A percentile compares a stretch with the other conserved stretches of the same genome.
phyloP scores from a whole-genome alignment of 1,139 yeast genomes.

The Kodamaea fungicola region DNA sequence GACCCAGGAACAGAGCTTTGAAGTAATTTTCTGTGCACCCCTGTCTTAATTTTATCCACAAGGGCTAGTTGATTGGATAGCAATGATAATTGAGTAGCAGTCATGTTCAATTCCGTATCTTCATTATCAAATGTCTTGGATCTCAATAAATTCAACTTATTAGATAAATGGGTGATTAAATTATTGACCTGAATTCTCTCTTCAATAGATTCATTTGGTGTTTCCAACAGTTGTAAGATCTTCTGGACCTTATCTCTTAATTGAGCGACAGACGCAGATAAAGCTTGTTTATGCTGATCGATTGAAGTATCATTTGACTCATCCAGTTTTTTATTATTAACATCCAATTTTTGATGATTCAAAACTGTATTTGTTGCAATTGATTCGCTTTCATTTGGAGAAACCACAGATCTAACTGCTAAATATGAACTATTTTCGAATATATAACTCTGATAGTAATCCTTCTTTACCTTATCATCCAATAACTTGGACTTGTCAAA shows the following conservation, averaged over 20 bases:
- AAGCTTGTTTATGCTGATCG: slow-evolving; percentile 13
- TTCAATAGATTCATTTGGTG: slow-evolving; percentile 1
- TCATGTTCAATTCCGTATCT: slow-evolving; percentile 3
- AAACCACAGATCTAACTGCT: slow-evolving; percentile 13
- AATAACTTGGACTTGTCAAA: slow-evolving; percentile 8
- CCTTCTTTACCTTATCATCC: slow-evolving; percentile 2
- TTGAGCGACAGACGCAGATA: slow-evolving; percentile 19
- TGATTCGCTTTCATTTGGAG: slow-evolving; percentile 22
- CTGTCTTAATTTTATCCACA: slow-evolving; percentile 5
- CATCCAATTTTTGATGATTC: slow-evolving; percentile 21
- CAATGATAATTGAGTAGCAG: slow-evolving; percentile 25
- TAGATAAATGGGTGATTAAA: slow-evolving; percentile 23
- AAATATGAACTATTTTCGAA: not conserved
- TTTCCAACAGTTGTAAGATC: slow-evolving; percentile 19
- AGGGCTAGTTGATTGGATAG: slow-evolving; percentile 26
- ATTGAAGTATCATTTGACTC: slow-evolving; percentile 8
- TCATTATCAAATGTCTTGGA: not conserved
- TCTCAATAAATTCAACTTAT: slow-evolving; percentile 17
- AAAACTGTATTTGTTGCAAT: slow-evolving; percentile 26
- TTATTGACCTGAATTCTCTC: slow-evolving; percentile 20
- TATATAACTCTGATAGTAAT: slow-evolving; percentile 6
- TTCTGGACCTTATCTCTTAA: slow-evolving; percentile 18
- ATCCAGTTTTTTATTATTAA: slow-evolving; percentile 6
- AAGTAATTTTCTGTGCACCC: slow-evolving; percentile 5
- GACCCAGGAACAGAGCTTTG: slow-evolving; percentile 5